phyloP scores from a whole-genome alignment of 164 flowering plant species.

The Berberis thunbergii region DNA sequence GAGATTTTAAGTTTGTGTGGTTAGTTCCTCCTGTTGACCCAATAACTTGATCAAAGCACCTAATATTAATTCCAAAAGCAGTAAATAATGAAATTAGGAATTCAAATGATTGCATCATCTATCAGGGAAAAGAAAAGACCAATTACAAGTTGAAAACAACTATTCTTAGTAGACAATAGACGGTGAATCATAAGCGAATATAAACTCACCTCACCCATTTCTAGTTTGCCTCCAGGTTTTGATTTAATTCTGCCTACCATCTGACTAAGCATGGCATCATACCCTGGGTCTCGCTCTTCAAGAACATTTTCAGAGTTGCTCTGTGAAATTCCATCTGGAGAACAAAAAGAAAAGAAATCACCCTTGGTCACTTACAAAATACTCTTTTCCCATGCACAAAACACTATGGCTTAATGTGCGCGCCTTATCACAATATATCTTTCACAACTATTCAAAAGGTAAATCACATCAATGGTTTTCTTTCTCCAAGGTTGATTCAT shows the following conservation, averaged over 20 bases:
- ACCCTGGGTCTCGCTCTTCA: conserved; percentile 64
- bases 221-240: conserved; percentile 81
- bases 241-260: conserved; percentile 79
- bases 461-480: no score
- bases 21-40: no score
- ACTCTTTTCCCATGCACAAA: not conserved
- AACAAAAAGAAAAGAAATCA: not conserved
- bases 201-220: conserved; percentile 84
- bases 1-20: no score
- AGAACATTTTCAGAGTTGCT: conserved; percentile 36
- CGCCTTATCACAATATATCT: no score
- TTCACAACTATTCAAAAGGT: no score
- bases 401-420: not conserved
- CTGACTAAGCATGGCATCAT: conserved; percentile 76
- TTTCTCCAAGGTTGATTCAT: no score
- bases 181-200: not conserved
- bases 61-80: no score
- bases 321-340: conserved; percentile 26
- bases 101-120: not conserved
- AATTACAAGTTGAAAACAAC: not conserved
- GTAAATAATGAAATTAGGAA: no score
- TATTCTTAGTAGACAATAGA: not conserved
- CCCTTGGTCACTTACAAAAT: not conserved
- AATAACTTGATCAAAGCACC: no score
- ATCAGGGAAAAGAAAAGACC: not conserved